These are phyloP conservation scores for Podila clonocystis DNA, from an alignment of 192 early-diverging fungal genomes.

Conservation along the genomic window DNA sequence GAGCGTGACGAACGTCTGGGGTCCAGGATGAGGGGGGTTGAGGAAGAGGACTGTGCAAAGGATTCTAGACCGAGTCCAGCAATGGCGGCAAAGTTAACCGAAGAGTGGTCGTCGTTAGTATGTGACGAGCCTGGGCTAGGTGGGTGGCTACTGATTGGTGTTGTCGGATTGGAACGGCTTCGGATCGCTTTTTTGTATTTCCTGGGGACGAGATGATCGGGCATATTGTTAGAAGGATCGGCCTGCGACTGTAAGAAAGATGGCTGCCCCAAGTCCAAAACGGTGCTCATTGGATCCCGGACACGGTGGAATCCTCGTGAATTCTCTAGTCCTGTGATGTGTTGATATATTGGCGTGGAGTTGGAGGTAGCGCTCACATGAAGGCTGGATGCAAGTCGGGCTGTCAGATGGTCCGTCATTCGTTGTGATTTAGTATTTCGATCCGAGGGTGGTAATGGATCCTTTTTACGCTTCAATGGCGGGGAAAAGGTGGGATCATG, in stretches of 20 bases:
- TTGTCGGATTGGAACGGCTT: constrained; percentile 44
- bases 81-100: neutral
- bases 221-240: neutral
- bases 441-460: constrained; percentile 18
- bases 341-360: neutral
- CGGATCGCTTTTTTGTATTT: constrained; percentile 35
- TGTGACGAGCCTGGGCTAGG: constrained; percentile 20
- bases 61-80: constrained; percentile 5
- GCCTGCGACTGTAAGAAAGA: constrained; percentile 3
- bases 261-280: neutral
- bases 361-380: constrained; percentile 13
- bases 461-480: constrained; percentile 46
- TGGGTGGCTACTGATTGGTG: constrained; percentile 37
- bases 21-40: constrained; percentile 17
- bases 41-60: constrained; percentile 9
- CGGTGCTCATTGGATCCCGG: neutral
- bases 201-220: constrained; percentile 9
- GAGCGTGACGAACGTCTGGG: neutral
- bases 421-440: constrained; percentile 40
- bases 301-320: constrained; percentile 34
- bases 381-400: constrained; percentile 36
- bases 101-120: constrained; percentile 8
- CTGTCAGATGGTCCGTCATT: constrained; percentile 41
- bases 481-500: constrained; percentile 45
- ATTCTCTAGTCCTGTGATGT: constrained; percentile 16